Conservation (phyloP, 176 grass and related monocot genomes). For the Avena eriantha region DNA sequence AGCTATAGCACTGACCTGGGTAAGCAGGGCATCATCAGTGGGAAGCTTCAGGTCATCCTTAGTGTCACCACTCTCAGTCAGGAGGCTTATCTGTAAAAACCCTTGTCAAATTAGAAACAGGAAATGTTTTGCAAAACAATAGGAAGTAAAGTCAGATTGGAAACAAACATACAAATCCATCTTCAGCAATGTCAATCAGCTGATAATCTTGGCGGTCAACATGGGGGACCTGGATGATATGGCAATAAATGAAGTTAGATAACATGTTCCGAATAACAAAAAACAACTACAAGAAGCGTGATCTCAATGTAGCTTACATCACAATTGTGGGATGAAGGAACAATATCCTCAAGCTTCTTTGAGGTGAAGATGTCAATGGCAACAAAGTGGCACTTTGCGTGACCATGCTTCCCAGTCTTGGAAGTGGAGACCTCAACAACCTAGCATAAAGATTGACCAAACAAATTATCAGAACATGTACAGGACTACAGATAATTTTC, state of each 20-base stretch:
- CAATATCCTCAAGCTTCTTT: constrained; percentile 78
- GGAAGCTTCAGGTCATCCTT: constrained; percentile 68
- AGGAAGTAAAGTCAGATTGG: background rate
- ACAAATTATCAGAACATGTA: background rate
- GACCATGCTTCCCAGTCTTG: constrained; percentile 72
- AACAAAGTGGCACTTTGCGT: constrained; percentile 66
- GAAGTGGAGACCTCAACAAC: constrained; percentile 75
- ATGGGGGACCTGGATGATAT: constrained; percentile 41
- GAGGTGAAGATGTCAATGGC: constrained; percentile 66
- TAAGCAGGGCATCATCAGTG: constrained; percentile 43
- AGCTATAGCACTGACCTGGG: constrained; percentile 34
- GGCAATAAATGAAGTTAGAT: background rate
- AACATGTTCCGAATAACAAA: background rate
- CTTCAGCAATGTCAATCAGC: constrained; percentile 69
- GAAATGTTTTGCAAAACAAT: background rate
- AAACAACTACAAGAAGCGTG: background rate
- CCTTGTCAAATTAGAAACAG: background rate
- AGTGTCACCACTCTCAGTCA: constrained; percentile 55
- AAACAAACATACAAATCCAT: constrained; percentile 55
- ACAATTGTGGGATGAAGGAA: constrained; percentile 70
- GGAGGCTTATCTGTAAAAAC: constrained; percentile 56
- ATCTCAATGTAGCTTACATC: constrained; percentile 38
- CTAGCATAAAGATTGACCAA: constrained; percentile 22
- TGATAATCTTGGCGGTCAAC: constrained; percentile 55
- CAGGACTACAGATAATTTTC: background rate